Percentiles rank a stretch among this genome's conserved stretches.
phyloP scores from a whole-genome alignment of 495 filamentous ascomycete genomes.

The Podospora pseudocomata region DNA sequence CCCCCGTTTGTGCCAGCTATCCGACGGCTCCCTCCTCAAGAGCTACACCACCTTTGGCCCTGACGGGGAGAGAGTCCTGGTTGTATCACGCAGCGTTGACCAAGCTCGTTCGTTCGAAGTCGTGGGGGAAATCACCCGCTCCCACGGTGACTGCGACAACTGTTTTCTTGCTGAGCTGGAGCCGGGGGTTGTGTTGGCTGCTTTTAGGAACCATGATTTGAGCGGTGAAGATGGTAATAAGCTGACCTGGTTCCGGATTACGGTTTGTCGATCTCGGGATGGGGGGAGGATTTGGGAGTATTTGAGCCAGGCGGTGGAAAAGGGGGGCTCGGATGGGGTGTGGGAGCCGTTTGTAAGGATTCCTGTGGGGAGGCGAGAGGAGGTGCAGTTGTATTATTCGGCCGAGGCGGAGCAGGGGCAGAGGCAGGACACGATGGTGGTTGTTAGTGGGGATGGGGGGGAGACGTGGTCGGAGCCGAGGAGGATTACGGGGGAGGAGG shows the following conservation, averaged over 20 bases:
- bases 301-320: neutral
- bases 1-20: conserved; percentile 46
- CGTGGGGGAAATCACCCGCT: neutral
- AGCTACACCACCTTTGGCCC: conserved; percentile 40
- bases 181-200: neutral
- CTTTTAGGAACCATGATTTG: neutral
- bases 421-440: conserved; percentile 58
- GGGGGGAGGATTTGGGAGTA: neutral
- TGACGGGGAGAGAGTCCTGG: conserved; percentile 29
- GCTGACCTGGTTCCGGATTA: neutral
- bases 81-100: neutral
- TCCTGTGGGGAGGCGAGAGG: conserved; percentile 46
- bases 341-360: conserved; percentile 30
- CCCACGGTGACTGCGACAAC: neutral
- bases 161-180: neutral
- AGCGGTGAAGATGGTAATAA: neutral
- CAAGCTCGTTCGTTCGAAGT: neutral
- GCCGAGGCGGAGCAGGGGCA: conserved; percentile 27
- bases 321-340: neutral
- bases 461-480: conserved; percentile 45
- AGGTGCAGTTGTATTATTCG: conserved; percentile 54
- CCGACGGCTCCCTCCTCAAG: conserved; percentile 47
- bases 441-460: conserved; percentile 54
- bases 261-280: neutral
- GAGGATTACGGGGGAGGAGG: conserved; percentile 33